phyloP scores from a whole-genome alignment of 331 rosid genomes.

The Erythrophleum ivorense region DNA sequence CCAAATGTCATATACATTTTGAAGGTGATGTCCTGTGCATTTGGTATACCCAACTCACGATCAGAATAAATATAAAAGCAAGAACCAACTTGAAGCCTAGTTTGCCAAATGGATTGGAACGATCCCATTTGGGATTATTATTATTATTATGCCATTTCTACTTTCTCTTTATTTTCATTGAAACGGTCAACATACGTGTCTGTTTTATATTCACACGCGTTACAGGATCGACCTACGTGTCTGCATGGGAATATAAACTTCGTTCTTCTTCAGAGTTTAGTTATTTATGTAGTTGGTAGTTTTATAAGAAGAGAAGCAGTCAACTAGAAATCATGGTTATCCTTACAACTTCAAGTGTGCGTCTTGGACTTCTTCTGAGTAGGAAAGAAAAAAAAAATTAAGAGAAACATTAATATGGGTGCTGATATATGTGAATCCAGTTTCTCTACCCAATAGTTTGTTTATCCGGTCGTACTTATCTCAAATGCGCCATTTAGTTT shows the following conservation, averaged over 20 bases:
- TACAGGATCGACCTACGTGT: neutral
- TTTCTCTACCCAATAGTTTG: too few species aligned
- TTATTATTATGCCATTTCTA: neutral
- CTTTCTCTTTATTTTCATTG: neutral
- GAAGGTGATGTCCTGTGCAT: neutral
- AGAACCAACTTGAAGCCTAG: neutral
- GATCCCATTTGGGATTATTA: neutral
- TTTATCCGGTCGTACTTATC: too few species aligned
- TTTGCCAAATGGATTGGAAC: neutral
- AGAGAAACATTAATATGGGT: too few species aligned
- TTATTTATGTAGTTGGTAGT: too few species aligned
- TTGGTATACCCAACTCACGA: neutral
- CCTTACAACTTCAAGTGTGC: too few species aligned
- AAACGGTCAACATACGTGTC: neutral
- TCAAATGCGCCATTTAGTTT: too few species aligned
- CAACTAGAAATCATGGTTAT: neutral
- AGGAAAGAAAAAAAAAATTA: too few species aligned
- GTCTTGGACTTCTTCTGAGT: too few species aligned
- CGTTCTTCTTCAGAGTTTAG: neutral
- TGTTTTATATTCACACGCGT: too few species aligned
- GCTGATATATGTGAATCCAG: neutral
- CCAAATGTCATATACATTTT: neutral
- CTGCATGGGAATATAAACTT: neutral
- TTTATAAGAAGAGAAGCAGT: neutral
- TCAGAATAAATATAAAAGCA: neutral